Percentiles rank a stretch among this genome's conserved stretches.
Evolutionary conservation across 2,329 filamentous ascomycete species (phyloP).

Genomic region (Aureobasidium lini): DNA sequence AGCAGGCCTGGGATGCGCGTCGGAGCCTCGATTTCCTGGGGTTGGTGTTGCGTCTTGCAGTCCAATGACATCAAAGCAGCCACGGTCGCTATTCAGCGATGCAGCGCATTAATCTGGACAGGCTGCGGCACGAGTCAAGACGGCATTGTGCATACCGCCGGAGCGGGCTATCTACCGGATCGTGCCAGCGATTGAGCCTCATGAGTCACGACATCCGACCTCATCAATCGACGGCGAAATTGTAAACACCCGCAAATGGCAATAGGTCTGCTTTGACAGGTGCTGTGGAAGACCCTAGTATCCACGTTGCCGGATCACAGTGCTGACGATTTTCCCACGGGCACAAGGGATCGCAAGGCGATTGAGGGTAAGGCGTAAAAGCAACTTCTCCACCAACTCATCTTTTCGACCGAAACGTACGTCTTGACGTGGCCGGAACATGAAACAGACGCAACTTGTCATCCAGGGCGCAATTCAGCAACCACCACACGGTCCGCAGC

Average conservation of each 20-base stretch:
- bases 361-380: not conserved
- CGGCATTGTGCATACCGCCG: not conserved
- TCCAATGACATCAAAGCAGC: not conserved
- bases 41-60: not conserved
- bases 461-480: not conserved
- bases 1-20: no score
- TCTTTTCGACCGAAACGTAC: not conserved
- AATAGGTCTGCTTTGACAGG: not conserved
- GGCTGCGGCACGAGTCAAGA: not conserved
- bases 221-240: not conserved
- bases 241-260: not conserved
- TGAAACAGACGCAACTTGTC: not conserved
- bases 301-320: not conserved
- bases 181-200: not conserved
- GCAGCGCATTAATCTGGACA: not conserved
- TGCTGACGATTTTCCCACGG: not conserved
- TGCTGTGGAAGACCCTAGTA: not conserved
- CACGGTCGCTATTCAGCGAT: not conserved
- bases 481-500: not conserved
- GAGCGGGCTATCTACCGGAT: not conserved
- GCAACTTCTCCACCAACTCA: not conserved
- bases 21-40: no score
- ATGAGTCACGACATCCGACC: not conserved
- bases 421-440: not conserved
- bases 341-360: not conserved